Percentiles rank a stretch among this genome's conserved stretches.
These are phyloP conservation scores for Pseudopyrenochaeta lycopersici DNA, from an alignment of 2,329 filamentous ascomycete species.

Conservation along the genomic window DNA sequence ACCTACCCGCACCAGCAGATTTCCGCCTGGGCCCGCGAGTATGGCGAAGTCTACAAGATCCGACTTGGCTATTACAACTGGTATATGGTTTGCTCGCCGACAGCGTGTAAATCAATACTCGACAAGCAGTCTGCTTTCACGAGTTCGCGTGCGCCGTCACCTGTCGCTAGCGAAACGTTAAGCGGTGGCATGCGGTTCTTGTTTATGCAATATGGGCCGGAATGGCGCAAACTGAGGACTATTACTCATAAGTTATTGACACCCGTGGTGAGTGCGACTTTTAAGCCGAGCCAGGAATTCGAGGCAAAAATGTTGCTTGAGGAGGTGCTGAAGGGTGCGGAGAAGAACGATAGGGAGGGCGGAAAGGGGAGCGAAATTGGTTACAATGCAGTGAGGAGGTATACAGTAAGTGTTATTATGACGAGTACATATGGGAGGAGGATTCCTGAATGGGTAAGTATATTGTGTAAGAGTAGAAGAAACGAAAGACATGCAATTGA, in stretches of 20 bases:
- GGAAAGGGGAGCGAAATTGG: conserved; percentile 27
- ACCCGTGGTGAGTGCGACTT: conserved; percentile 47
- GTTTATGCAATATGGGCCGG: conserved; percentile 52
- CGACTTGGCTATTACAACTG: conserved; percentile 57
- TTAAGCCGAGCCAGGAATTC: conserved; percentile 56
- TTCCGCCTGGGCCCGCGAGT: conserved; percentile 50
- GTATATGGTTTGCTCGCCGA: conserved; percentile 56
- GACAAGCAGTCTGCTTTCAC: conserved; percentile 51
- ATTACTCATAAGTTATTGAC: conserved; percentile 53
- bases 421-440: conserved; percentile 47
- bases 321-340: conserved; percentile 49
- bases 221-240: conserved; percentile 52
- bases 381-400: conserved; percentile 41
- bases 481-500: background rate
- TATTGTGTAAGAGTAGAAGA: background rate
- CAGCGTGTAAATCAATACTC: conserved; percentile 56
- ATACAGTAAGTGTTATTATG: conserved; percentile 48
- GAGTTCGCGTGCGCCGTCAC: conserved; percentile 49
- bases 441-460: conserved; percentile 42
- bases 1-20: conserved; percentile 41
- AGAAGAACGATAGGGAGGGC: conserved; percentile 1
- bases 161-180: conserved; percentile 52
- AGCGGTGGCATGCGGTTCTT: conserved; percentile 53
- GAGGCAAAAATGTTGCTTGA: conserved; percentile 56
- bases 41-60: conserved; percentile 58